Conservation (phyloP, 768 basidiomycete genomes). For the Jaapia argillacea region DNA sequence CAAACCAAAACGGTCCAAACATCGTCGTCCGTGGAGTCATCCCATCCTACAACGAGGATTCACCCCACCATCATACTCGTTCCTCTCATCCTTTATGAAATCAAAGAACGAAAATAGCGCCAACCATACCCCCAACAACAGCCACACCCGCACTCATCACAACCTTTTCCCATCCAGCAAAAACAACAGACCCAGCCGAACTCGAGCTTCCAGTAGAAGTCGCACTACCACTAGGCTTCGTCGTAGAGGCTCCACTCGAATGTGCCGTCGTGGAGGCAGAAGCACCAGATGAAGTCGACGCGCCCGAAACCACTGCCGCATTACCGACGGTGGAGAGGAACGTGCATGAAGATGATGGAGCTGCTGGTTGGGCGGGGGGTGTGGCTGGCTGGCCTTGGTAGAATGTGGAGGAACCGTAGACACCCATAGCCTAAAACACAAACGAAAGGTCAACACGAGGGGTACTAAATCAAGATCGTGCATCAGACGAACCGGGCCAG, state of each 20-base stretch:
- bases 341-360: conserved; percentile 52
- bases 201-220: background rate
- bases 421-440: conserved; percentile 41
- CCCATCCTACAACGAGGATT: no score
- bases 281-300: background rate
- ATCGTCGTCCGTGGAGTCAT: no score
- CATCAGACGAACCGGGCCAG: conserved; percentile 28
- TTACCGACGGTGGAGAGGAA: conserved; percentile 42
- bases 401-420: conserved; percentile 61
- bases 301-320: conserved; percentile 6
- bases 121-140: background rate
- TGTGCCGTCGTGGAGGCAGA: background rate
- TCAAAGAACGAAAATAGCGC: background rate
- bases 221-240: background rate
- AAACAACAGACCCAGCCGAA: background rate
- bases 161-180: background rate
- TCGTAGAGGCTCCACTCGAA: background rate
- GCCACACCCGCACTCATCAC: background rate
- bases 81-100: no score
- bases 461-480: background rate
- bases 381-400: conserved; percentile 50
- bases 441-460: background rate
- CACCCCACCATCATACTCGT: no score
- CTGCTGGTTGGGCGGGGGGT: conserved; percentile 45
- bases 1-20: no score